Evolutionary conservation across 2,329 filamentous ascomycete genomes (phyloP), one percentile per base, ranked within the genome.

Genomic region (Domatiomyces globalis): DNA sequence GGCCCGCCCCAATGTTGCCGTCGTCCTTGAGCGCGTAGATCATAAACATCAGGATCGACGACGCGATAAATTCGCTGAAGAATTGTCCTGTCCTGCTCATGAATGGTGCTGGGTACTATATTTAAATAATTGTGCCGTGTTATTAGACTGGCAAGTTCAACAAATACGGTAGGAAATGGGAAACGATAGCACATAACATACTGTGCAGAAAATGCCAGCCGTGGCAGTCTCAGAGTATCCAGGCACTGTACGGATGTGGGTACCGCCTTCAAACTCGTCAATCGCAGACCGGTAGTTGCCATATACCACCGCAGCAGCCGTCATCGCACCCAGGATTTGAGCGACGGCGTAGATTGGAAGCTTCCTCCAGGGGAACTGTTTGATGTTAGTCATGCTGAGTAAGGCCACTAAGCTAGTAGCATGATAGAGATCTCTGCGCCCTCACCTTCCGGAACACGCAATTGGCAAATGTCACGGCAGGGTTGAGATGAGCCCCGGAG

Each of bases 1-100:
- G 69, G 0, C 78, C 78, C 1, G 79, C 78, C 2, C 78, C 79
- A 4, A 68, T 54, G 48, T 70, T 70, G 2, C 58, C 56, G 19
- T 69, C 62, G 45, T 71, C 68, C 51, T 82, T 80, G 48, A 87
- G 66, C 0, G 81, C 81, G 61, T 84, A 85, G 46, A 87, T 84
- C 54, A 80, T 71, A 60, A 86, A 84, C 76, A 85, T 83, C 20
- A 87, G 67, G 29, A 87, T 72, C 0, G 80, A 69, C 52, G 76
- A 81, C 15, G 81, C 79, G 48, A 87, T 71, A 57, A 86, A 82
- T 60, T 87, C 84, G 18, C 78, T 82, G 61, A 86, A 84, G 67
- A 85, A 84, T 67, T 83, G 79, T 46, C 75, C 78, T 0, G 79
- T 77, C 48, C 75, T 79, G 2, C 78, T 81, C 71, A 86, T 73